Conservation (phyloP, 306 rosid genomes). For the Lithocarpus polystachyus region DNA sequence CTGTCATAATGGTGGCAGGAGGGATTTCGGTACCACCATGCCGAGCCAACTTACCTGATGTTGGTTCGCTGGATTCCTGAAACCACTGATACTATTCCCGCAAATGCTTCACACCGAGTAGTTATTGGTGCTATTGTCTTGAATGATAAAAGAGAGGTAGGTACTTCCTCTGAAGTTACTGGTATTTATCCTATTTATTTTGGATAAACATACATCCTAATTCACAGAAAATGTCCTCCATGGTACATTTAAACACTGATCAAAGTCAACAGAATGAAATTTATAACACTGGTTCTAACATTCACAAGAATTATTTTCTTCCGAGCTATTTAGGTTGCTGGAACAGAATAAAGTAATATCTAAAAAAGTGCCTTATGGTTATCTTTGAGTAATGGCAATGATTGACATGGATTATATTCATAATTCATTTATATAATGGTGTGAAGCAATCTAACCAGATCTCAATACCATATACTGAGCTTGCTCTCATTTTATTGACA, state of each 20-base stretch:
- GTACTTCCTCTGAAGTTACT: neutral
- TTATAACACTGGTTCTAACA: neutral
- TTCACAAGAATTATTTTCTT: neutral
- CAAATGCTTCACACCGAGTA: constrained; percentile 55
- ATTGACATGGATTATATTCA: neutral
- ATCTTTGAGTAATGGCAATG: neutral
- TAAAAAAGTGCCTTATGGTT: neutral
- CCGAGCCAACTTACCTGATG: constrained; percentile 53
- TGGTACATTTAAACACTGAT: neutral
- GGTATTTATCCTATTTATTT: neutral
- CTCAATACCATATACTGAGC: neutral
- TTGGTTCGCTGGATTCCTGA: constrained; percentile 53
- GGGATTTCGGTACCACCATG: constrained; percentile 59
- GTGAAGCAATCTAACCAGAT: neutral
- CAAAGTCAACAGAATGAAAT: neutral
- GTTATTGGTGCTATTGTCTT: constrained; percentile 41
- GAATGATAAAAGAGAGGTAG: constrained; percentile 49
- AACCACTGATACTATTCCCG: constrained; percentile 44
- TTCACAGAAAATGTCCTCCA: neutral
- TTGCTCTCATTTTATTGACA: neutral
- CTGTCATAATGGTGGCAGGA: constrained; percentile 33
- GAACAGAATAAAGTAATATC: neutral
- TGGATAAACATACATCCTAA: neutral
- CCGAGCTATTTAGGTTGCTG: neutral
- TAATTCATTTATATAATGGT: neutral